Evolutionary conservation across 306 rosid genomes (phyloP).

Genomic region (Cyclanthera cordifolia): DNA sequence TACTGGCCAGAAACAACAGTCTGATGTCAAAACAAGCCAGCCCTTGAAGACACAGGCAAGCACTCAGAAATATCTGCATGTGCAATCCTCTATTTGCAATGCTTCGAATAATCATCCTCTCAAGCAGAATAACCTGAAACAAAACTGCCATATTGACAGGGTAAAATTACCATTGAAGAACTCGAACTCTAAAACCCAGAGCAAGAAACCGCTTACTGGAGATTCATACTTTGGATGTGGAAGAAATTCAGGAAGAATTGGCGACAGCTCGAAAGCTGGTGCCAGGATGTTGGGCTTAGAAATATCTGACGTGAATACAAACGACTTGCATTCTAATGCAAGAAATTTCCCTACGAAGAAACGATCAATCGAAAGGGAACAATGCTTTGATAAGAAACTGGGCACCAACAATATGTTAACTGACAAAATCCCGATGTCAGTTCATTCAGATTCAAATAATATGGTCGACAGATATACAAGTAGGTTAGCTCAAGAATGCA

Average conservation of each 20-base stretch:
- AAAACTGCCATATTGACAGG: conserved; percentile 46
- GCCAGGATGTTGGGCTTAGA: conserved; percentile 43
- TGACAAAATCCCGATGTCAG: conserved; percentile 50
- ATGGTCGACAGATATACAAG: conserved; percentile 26
- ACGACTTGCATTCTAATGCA: conserved; percentile 40
- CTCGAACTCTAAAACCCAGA: conserved; percentile 29
- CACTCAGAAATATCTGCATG: conserved; percentile 41
- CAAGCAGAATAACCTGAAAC: conserved; percentile 79
- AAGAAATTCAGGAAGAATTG: conserved; percentile 45
- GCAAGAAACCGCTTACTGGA: conserved; percentile 38
- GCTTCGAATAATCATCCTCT: conserved; percentile 44
- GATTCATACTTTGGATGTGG: conserved; percentile 48
- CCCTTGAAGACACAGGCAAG: conserved; percentile 29
- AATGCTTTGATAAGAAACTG: conserved; percentile 38
- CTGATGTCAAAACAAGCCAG: conserved; percentile 42
- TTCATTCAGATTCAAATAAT: conserved; percentile 32
- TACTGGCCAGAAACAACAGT: conserved; percentile 42
- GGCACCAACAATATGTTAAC: too few species aligned
- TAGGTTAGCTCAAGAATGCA: conserved; percentile 45
- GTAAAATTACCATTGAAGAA: conserved; percentile 54
- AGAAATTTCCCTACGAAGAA: conserved; percentile 68
- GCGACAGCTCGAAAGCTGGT: conserved; percentile 46
- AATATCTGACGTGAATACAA: conserved; percentile 50
- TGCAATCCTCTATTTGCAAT: conserved; percentile 34
- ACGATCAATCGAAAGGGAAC: conserved; percentile 57